Percentiles rank a stretch among this genome's conserved stretches.
Conservation (phyloP, 345 rosid species). For the Eucalyptus albens region DNA sequence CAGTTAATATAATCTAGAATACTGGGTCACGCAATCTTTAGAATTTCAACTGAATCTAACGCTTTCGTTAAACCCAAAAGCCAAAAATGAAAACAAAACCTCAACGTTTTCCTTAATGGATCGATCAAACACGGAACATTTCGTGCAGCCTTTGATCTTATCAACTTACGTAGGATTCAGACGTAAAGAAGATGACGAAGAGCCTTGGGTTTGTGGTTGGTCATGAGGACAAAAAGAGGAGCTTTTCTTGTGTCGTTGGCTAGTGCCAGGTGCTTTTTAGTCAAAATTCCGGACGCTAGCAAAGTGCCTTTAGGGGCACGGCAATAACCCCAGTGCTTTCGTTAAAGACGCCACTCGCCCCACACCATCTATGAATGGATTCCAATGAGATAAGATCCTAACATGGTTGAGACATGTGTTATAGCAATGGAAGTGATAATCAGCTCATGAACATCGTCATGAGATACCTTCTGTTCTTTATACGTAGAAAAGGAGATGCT, state of each 20-base stretch:
- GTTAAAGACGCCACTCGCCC: background rate
- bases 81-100: background rate
- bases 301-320: background rate
- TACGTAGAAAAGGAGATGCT: background rate
- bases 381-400: background rate
- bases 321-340: background rate
- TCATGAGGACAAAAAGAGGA: background rate
- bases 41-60: background rate
- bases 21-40: background rate
- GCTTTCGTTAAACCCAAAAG: background rate
- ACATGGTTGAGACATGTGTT: background rate
- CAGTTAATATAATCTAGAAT: background rate
- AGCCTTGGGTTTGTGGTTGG: background rate
- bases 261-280: background rate
- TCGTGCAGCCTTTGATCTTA: background rate
- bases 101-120: background rate
- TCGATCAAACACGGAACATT: background rate
- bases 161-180: background rate
- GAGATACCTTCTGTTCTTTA: background rate
- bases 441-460: background rate
- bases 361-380: background rate
- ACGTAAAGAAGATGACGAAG: background rate
- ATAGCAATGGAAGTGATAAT: background rate
- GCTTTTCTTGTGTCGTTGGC: background rate
- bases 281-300: background rate